Evolutionary conservation across 2,329 filamentous ascomycete genomes (phyloP).

Genomic region (Aspergillus amoenus): DNA sequence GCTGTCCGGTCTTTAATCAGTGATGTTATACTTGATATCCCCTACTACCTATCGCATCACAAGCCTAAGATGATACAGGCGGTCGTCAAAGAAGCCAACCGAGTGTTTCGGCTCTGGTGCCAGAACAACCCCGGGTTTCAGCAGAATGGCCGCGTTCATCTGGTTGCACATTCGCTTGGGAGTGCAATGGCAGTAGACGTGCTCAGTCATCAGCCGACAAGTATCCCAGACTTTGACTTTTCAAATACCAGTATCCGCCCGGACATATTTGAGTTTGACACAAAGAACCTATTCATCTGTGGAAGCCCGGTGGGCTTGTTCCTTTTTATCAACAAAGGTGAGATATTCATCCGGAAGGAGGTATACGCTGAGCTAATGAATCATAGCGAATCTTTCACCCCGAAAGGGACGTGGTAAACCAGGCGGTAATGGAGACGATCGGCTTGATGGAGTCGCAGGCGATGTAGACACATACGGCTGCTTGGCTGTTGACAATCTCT

Average conservation of each 20-base stretch:
- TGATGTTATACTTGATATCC: slow-evolving; percentile 97
- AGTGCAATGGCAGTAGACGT: slow-evolving; percentile 94
- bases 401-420: slow-evolving; percentile 74
- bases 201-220: slow-evolving; percentile 82
- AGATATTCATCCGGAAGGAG: not conserved
- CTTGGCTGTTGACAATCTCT: slow-evolving; percentile 90
- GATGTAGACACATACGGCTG: slow-evolving; percentile 81
- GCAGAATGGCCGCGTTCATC: slow-evolving; percentile 77
- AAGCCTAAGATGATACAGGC: slow-evolving; percentile 93
- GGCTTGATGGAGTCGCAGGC: slow-evolving; percentile 66
- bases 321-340: slow-evolving; percentile 71
- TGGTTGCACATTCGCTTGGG: slow-evolving; percentile 90
- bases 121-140: slow-evolving; percentile 86
- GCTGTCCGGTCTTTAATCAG: slow-evolving; percentile 92
- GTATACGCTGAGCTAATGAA: slow-evolving; percentile 12
- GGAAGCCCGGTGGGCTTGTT: slow-evolving; percentile 94
- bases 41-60: slow-evolving; percentile 95
- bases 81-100: slow-evolving; percentile 85
- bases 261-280: slow-evolving; percentile 84
- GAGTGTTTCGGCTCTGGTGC: slow-evolving; percentile 95
- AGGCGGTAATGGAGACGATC: slow-evolving; percentile 66
- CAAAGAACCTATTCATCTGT: slow-evolving; percentile 81
- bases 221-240: slow-evolving; percentile 53
- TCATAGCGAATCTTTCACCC: slow-evolving; percentile 64
- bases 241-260: slow-evolving; percentile 41